Evolutionary conservation across 1,284 basidiomycete genomes (phyloP).

Genomic region (Hemileia vastatrix): DNA sequence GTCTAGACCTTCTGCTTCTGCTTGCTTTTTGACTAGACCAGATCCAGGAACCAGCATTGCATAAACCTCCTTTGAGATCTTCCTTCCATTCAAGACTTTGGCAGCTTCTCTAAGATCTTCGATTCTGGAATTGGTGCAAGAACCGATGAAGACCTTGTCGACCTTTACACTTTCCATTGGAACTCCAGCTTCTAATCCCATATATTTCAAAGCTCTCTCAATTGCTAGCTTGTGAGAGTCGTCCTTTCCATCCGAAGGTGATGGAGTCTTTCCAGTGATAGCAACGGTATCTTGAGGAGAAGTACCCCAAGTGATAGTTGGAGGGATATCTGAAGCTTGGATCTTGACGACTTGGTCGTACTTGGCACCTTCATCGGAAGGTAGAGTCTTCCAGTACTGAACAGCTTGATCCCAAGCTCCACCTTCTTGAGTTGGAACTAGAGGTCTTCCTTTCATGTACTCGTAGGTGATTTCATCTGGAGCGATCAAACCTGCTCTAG

Average conservation of each 20-base stretch:
- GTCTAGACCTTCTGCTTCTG: constrained; percentile 43
- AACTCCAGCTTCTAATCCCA: constrained; percentile 38
- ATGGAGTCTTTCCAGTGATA: constrained; percentile 39
- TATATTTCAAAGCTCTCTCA: constrained; percentile 39
- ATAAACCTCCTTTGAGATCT: constrained; percentile 36
- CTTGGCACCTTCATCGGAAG: constrained; percentile 35
- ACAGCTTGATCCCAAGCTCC: constrained; percentile 38
- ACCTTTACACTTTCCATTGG: constrained; percentile 42
- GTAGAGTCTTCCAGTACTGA: constrained; percentile 39
- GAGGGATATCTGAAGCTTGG: constrained; percentile 39
- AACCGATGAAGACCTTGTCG: constrained; percentile 44
- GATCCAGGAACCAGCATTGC: constrained; percentile 43
- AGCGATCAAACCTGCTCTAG: constrained; percentile 43
- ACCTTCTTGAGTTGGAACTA: constrained; percentile 35
- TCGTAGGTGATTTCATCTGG: constrained; percentile 41
- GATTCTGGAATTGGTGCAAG: constrained; percentile 43
- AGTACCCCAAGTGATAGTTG: constrained; percentile 42
- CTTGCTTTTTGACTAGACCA: constrained; percentile 43
- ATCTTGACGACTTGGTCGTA: constrained; percentile 41
- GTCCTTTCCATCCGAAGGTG: constrained; percentile 35
- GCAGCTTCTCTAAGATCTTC: constrained; percentile 41
- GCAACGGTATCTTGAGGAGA: constrained; percentile 38
- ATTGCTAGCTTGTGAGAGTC: constrained; percentile 33
- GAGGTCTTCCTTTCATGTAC: constrained; percentile 40
- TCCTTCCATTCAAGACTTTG: constrained; percentile 38